Conservation (phyloP, 441 rosid species). For the Gossypium aridum region DNA sequence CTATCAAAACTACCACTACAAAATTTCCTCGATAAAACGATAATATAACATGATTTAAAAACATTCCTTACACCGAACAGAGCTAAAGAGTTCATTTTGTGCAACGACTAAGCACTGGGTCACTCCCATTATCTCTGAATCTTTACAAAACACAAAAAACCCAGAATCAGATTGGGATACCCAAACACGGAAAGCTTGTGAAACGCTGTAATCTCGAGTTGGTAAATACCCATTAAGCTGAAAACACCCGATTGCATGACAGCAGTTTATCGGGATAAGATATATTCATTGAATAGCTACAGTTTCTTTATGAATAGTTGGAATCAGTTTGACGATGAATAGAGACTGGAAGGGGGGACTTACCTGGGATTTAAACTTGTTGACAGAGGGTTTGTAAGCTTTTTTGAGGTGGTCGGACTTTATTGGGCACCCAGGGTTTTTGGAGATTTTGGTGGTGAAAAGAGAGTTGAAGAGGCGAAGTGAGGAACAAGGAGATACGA, state of each 20-base stretch:
- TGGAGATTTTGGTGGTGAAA: not conserved
- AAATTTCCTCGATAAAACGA: conserved; percentile 34
- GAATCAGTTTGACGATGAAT: not conserved
- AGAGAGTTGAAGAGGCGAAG: not conserved
- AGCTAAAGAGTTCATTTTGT: conserved; percentile 46
- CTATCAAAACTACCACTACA: conserved; percentile 29
- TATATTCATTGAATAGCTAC: not conserved
- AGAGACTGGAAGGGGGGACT: not conserved
- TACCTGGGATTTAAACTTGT: conserved; percentile 12
- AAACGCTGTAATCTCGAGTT: conserved; percentile 1
- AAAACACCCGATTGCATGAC: conserved; percentile 8
- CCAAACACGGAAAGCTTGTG: not conserved
- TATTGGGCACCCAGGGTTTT: too few relatives aligned
- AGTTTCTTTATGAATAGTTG: not conserved
- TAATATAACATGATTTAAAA: conserved; percentile 30
- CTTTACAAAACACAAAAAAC: conserved; percentile 10
- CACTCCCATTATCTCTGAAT: conserved; percentile 31
- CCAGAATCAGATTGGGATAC: conserved; percentile 11
- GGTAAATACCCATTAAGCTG: conserved; percentile 33
- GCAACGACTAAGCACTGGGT: conserved; percentile 9
- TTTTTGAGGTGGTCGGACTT: not conserved
- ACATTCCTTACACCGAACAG: conserved; percentile 31
- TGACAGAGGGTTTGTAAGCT: not conserved
- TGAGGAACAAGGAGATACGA: not conserved
- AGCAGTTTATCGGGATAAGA: not conserved